Conservation (phyloP, 345 rosid genomes). For the Diplotaxis tenuifolia region DNA sequence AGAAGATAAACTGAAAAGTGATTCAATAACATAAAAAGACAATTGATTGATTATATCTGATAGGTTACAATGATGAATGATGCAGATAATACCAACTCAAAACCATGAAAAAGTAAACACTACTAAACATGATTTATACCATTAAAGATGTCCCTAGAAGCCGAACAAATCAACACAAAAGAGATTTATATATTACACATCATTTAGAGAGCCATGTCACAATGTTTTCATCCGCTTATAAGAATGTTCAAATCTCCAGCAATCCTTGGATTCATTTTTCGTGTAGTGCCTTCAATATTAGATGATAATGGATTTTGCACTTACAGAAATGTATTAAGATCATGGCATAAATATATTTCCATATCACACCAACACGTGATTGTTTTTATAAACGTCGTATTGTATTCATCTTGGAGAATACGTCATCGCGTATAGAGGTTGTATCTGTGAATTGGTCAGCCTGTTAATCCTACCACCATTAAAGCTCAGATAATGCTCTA, state of each 20-base stretch:
- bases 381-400: too few species aligned
- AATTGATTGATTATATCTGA: constrained; percentile 4
- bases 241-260: constrained; percentile 57
- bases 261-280: constrained; percentile 31
- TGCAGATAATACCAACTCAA: constrained; percentile 25
- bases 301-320: constrained; percentile 39
- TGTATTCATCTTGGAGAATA: too few species aligned
- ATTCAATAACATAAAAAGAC: too few species aligned
- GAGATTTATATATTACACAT: constrained; percentile 13
- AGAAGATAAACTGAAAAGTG: too few species aligned
- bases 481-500: too few species aligned
- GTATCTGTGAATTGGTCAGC: too few species aligned
- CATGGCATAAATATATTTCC: background rate
- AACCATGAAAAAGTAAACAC: constrained; percentile 5
- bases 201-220: constrained; percentile 13
- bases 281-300: constrained; percentile 9
- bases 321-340: constrained; percentile 40
- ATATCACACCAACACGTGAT: background rate
- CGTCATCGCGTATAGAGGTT: too few species aligned
- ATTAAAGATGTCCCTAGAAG: constrained; percentile 18
- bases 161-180: constrained; percentile 28
- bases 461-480: too few species aligned
- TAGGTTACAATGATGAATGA: constrained; percentile 37
- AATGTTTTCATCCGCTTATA: constrained; percentile 55
- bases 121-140: constrained; percentile 27